phyloP scores from a whole-genome alignment of 108 stramenopile genomes.

The Cylindrotheca fusiformis region DNA sequence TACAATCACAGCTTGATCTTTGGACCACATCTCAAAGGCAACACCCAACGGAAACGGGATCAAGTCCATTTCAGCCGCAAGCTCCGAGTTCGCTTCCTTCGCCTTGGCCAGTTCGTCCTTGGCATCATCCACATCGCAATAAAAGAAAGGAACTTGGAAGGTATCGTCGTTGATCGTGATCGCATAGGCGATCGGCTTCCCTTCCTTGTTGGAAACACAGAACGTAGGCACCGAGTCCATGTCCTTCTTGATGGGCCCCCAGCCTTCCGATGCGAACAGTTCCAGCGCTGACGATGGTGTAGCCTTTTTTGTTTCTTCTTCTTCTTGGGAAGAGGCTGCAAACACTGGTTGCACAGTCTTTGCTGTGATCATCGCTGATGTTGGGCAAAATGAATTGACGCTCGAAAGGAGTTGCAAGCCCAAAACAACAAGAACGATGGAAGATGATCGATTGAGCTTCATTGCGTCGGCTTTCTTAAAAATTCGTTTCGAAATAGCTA shows the following conservation, averaged over 20 bases:
- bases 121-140: conserved; percentile 56
- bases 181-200: conserved; percentile 52
- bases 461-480: too few relatives aligned
- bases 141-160: conserved; percentile 53
- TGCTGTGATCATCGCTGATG: too few relatives aligned
- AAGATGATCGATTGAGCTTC: too few relatives aligned
- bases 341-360: too few relatives aligned
- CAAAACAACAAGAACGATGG: too few relatives aligned
- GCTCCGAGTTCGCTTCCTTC: conserved; percentile 9
- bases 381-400: too few relatives aligned
- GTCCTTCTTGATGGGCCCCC: conserved; percentile 48
- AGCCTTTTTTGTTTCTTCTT: too few relatives aligned
- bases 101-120: conserved; percentile 45
- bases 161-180: conserved; percentile 23
- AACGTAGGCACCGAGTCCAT: conserved; percentile 52
- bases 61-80: conserved; percentile 12
- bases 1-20: conserved; percentile 56
- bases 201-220: conserved; percentile 50
- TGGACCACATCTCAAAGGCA: conserved; percentile 50
- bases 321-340: too few relatives aligned
- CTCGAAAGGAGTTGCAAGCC: too few relatives aligned
- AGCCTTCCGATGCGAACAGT: conserved; percentile 48
- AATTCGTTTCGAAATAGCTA: too few relatives aligned
- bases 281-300: conserved; percentile 7
- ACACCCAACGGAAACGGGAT: conserved; percentile 34